Evolutionary conservation across 331 rosid genomes (phyloP).

Genomic region (Malus hybrid): DNA sequence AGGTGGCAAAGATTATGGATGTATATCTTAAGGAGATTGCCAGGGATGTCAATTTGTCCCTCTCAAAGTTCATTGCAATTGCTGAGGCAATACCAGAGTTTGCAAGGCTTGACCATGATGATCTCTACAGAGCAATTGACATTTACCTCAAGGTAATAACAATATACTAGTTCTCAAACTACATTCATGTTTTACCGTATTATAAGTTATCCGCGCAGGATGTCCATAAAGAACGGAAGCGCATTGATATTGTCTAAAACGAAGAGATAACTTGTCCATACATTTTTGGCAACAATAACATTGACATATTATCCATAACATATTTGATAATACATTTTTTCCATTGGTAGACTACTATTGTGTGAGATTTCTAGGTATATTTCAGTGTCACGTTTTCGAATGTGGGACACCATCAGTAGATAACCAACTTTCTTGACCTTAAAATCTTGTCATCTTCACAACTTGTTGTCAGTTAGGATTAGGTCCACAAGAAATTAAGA

Average conservation of each 20-base stretch:
- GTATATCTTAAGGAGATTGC: constrained; percentile 83
- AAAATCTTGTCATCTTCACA: constrained; percentile 54
- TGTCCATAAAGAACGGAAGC: too few species aligned
- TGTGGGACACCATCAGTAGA: constrained; percentile 53
- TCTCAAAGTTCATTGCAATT: constrained; percentile 65
- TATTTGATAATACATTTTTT: too few species aligned
- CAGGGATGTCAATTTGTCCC: constrained; percentile 60
- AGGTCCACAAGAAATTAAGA: neutral
- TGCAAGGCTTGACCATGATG: constrained; percentile 95
- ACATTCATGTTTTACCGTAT: neutral
- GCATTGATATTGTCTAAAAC: too few species aligned
- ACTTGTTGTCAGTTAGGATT: constrained; percentile 43
- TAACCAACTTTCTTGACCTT: constrained; percentile 87
- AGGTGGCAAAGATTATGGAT: constrained; percentile 90
- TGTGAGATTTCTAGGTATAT: constrained; percentile 8
- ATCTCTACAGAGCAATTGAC: constrained; percentile 92
- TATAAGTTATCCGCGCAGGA: neutral
- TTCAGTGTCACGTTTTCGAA: constrained; percentile 36
- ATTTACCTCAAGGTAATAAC: constrained; percentile 77
- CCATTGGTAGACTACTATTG: neutral
- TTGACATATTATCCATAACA: neutral
- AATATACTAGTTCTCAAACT: neutral
- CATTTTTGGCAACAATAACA: too few species aligned
- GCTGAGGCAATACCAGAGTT: constrained; percentile 86
- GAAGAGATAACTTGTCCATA: neutral